These are phyloP conservation scores for Ormosia emarginata DNA, from an alignment of 306 rosid species.

Conservation along the genomic window DNA sequence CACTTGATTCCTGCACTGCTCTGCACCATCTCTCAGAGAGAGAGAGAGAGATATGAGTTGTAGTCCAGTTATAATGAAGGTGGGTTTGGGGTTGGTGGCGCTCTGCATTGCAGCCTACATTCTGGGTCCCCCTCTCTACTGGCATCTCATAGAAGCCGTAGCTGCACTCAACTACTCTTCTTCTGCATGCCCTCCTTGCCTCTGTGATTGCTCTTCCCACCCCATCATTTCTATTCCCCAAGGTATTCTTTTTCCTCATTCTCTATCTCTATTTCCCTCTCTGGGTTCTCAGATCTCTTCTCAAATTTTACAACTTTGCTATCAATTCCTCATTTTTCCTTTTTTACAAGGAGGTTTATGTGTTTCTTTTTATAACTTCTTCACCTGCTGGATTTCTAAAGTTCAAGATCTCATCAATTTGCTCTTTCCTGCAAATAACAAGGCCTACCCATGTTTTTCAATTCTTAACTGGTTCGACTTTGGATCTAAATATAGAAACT, in stretches of 20 bases:
- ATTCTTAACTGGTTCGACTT: background rate
- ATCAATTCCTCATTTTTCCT: conserved; percentile 19
- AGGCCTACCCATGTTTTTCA: background rate
- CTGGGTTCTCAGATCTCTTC: conserved; percentile 20
- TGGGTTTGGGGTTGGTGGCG: conserved; percentile 52
- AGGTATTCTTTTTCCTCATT: conserved; percentile 27
- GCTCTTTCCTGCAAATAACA: background rate
- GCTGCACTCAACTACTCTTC: conserved; percentile 57
- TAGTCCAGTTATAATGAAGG: conserved; percentile 33
- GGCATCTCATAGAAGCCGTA: conserved; percentile 70
- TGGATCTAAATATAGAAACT: background rate
- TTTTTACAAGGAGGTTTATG: background rate
- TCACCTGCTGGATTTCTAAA: background rate
- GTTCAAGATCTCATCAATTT: background rate
- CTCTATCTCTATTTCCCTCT: conserved; percentile 2
- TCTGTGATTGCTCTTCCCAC: conserved; percentile 79
- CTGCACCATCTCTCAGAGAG: background rate
- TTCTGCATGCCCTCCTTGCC: conserved; percentile 65
- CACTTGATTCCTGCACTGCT: background rate
- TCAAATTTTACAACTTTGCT: conserved; percentile 5
- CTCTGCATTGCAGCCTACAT: conserved; percentile 70
- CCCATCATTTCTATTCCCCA: conserved; percentile 69
- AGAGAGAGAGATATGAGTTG: conserved; percentile 1
- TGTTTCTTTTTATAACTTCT: background rate
- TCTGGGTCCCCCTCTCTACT: conserved; percentile 76